phyloP scores from a whole-genome alignment of 306 rosid genomes.

The Cicer cuneatum region DNA sequence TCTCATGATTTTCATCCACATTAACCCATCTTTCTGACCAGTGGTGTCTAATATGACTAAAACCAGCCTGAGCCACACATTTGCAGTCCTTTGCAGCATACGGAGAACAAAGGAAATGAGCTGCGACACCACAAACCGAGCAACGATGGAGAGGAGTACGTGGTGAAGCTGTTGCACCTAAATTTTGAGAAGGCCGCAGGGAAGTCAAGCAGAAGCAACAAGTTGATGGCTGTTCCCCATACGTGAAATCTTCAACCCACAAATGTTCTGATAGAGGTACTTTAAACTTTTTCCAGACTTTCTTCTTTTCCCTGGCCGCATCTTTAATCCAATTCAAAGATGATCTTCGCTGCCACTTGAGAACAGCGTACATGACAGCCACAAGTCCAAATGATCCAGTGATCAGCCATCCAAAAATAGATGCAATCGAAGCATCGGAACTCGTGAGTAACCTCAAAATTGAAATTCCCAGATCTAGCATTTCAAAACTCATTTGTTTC shows the following conservation, averaged over 20 bases:
- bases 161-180: slow-evolving; percentile 57
- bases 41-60: slow-evolving; percentile 68
- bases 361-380: slow-evolving; percentile 61
- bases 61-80: slow-evolving; percentile 79
- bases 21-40: slow-evolving; percentile 86
- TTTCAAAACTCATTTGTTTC: slow-evolving; percentile 39
- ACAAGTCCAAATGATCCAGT: slow-evolving; percentile 70
- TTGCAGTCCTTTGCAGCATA: slow-evolving; percentile 75
- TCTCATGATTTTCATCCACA: slow-evolving; percentile 69
- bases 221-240: slow-evolving; percentile 68
- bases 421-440: slow-evolving; percentile 53
- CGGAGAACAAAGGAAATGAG: slow-evolving; percentile 75
- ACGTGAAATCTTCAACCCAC: slow-evolving; percentile 74
- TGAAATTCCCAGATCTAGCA: slow-evolving; percentile 55
- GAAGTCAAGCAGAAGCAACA: slow-evolving; percentile 80
- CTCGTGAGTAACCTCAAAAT: slow-evolving; percentile 52
- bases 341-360: slow-evolving; percentile 73
- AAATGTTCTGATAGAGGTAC: slow-evolving; percentile 66
- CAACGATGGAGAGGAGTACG: slow-evolving; percentile 71
- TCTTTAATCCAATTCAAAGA: slow-evolving; percentile 78
- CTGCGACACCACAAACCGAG: slow-evolving; percentile 83
- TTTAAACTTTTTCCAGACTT: slow-evolving; percentile 70
- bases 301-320: slow-evolving; percentile 77
- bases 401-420: slow-evolving; percentile 65
- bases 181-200: slow-evolving; percentile 63